phyloP scores from a whole-genome alignment of 2,329 filamentous ascomycete species.

The Penicillium sp. region DNA sequence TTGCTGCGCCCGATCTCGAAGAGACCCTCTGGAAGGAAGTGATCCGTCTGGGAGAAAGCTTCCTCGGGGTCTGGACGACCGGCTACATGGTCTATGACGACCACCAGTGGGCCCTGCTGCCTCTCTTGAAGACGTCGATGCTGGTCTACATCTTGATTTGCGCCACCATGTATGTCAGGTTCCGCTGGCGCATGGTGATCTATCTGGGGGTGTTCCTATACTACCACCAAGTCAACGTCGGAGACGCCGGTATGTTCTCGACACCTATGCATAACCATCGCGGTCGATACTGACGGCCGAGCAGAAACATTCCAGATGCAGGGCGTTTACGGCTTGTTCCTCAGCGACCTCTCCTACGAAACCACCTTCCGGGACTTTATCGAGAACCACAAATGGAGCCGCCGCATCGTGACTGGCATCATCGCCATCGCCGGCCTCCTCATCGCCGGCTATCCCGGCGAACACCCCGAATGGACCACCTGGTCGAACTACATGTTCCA shows the following conservation, averaged over 20 bases:
- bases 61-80: conserved; percentile 51
- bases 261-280: too few species aligned
- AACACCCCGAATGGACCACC: conserved; percentile 49
- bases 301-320: conserved; percentile 55
- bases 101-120: conserved; percentile 56
- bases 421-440: conserved; percentile 48
- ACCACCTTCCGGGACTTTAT: conserved; percentile 47
- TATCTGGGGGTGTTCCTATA: conserved; percentile 48
- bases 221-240: conserved; percentile 52
- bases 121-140: conserved; percentile 51
- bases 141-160: conserved; percentile 50
- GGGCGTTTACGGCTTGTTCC: conserved; percentile 53
- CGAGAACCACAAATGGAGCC: conserved; percentile 39
- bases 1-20: conserved; percentile 47
- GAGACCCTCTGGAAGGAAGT: conserved; percentile 48
- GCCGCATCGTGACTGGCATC: conserved; percentile 38
- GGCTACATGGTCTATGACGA: conserved; percentile 53
- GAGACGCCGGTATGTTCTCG: too few species aligned
- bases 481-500: conserved; percentile 50
- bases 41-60: conserved; percentile 45
- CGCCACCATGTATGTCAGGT: conserved; percentile 46
- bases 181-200: conserved; percentile 48
- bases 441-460: conserved; percentile 51
- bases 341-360: conserved; percentile 52
- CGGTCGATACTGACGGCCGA: too few species aligned